Conservation (phyloP, 2,329 filamentous ascomycete genomes). For the Exophiala bonariae region DNA sequence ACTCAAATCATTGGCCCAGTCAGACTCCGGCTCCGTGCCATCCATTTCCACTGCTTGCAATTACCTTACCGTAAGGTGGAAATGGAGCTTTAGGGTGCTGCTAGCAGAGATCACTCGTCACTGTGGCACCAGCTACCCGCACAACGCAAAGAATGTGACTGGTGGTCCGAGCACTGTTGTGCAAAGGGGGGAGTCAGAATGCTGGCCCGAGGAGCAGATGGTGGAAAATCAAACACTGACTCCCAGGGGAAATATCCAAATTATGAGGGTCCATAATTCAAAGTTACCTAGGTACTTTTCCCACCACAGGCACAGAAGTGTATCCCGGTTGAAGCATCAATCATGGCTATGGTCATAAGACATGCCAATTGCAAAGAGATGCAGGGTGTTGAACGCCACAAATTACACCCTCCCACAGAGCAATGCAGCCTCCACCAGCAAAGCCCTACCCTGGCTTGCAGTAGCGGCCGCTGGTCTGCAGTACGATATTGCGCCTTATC, state of each 20-base stretch:
- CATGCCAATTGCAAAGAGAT: too few relatives aligned
- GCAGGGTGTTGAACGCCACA: too few relatives aligned
- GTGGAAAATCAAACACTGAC: too few relatives aligned
- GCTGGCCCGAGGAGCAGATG: conserved; percentile 3
- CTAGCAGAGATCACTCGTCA: too few relatives aligned
- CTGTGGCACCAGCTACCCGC: too few relatives aligned
- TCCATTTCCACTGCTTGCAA: conserved; percentile 13
- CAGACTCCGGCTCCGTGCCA: conserved; percentile 14
- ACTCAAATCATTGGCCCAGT: conserved; percentile 16
- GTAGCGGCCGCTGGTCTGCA: not conserved
- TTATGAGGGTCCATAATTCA: too few relatives aligned
- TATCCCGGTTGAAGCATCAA: too few relatives aligned
- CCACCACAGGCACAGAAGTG: too few relatives aligned
- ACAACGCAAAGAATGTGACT: conserved; percentile 14
- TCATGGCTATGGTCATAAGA: too few relatives aligned
- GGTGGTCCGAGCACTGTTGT: conserved; percentile 13
- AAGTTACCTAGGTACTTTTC: too few relatives aligned
- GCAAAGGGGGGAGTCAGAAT: not conserved
- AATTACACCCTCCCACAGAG: not conserved
- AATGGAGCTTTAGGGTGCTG: too few relatives aligned
- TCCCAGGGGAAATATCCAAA: too few relatives aligned
- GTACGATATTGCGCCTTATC: conserved; percentile 2
- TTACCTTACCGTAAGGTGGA: not conserved
- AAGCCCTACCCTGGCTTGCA: not conserved
- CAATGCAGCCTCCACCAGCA: not conserved